Conservation (phyloP, 768 basidiomycete genomes). For the Pleurotus platypus region DNA sequence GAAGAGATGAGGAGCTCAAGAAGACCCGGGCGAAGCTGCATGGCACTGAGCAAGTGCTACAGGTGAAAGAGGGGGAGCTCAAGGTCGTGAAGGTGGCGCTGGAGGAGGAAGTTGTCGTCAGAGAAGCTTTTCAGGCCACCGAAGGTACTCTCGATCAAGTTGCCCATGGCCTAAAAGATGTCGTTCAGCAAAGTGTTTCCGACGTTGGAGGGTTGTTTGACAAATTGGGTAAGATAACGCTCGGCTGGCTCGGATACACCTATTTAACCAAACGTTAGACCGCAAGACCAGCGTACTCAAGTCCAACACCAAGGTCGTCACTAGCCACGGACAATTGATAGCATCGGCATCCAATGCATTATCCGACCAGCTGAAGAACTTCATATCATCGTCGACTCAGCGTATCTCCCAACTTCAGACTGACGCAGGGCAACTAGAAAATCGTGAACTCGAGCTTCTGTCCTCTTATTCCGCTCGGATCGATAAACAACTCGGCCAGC, state of each 20-base stretch:
- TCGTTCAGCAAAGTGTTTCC: constrained; percentile 61
- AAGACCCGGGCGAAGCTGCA: constrained; percentile 54
- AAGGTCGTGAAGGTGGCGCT: constrained; percentile 53
- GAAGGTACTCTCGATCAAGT: constrained; percentile 71
- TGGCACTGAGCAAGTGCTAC: constrained; percentile 48
- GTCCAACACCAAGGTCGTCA: constrained; percentile 64
- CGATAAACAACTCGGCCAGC: constrained; percentile 51
- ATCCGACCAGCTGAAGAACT: constrained; percentile 55
- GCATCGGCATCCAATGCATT: constrained; percentile 50
- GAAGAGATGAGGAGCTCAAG: constrained; percentile 73
- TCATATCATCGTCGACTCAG: constrained; percentile 54
- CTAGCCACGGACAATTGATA: constrained; percentile 58
- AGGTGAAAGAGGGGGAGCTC: constrained; percentile 54
- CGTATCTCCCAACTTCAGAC: constrained; percentile 48
- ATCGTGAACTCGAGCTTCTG: constrained; percentile 53
- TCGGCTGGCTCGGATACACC: background rate
- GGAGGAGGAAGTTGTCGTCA: constrained; percentile 77
- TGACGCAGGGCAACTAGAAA: constrained; percentile 55
- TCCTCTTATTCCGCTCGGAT: constrained; percentile 48
- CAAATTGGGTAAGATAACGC: constrained; percentile 66
- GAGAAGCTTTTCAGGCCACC: constrained; percentile 73
- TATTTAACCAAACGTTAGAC: constrained; percentile 39
- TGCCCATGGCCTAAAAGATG: constrained; percentile 63
- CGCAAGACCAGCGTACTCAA: constrained; percentile 65
- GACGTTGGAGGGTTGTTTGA: constrained; percentile 73